phyloP scores from a whole-genome alignment of 2,329 filamentous ascomycete species.

The Cephalotrichum gorgonifer region DNA sequence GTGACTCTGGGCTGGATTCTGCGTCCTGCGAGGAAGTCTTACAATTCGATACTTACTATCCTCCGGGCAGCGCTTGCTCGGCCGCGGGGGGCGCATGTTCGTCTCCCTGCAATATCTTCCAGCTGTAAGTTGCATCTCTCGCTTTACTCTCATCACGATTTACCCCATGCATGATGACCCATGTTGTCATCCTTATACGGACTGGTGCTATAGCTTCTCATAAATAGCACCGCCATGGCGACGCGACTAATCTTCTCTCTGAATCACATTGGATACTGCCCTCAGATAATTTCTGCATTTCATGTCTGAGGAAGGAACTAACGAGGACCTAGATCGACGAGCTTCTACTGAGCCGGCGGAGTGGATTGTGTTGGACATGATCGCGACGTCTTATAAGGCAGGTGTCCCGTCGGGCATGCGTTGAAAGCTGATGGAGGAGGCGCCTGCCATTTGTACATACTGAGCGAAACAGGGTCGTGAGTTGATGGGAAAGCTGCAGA shows the following conservation, averaged over 20 bases:
- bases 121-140: slow-evolving; percentile 9
- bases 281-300: neutral
- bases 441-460: neutral
- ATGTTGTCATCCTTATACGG: slow-evolving; percentile 98
- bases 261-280: slow-evolving; percentile 13
- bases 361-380: neutral
- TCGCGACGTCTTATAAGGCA: too few species aligned
- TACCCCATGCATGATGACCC: slow-evolving; percentile 57
- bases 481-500: neutral
- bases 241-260: slow-evolving; percentile 43
- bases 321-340: neutral
- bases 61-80: neutral
- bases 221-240: slow-evolving; percentile 19
- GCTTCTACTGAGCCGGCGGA: neutral
- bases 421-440: too few species aligned
- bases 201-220: slow-evolving; percentile 7
- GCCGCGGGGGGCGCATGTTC: neutral
- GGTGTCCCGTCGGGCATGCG: too few species aligned
- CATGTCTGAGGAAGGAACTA: neutral
- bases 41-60: neutral
- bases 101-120: neutral
- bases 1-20: neutral
- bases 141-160: neutral
- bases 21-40: neutral
- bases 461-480: too few species aligned